Evolutionary conservation across 768 basidiomycete genomes (phyloP).

Genomic region (Mycena sanguinolenta): DNA sequence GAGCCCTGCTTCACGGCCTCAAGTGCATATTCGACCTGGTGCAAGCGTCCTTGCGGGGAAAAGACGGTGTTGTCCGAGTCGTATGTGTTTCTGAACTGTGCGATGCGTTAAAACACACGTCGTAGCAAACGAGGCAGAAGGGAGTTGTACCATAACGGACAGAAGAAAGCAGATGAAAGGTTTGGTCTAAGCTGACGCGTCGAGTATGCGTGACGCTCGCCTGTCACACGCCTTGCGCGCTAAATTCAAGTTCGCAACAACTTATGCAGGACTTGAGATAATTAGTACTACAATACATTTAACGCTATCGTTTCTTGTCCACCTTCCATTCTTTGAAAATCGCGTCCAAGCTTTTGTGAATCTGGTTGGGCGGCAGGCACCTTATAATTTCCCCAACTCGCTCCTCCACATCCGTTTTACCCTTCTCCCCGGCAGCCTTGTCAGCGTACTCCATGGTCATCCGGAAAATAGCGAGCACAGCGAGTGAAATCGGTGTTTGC

Average conservation of each 20-base stretch:
- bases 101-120: slow-evolving; percentile 34
- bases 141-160: slow-evolving; percentile 50
- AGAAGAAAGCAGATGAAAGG: slow-evolving; percentile 4
- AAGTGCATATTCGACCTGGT: slow-evolving; percentile 98
- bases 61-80: slow-evolving; percentile 99
- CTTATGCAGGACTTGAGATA: background rate
- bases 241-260: slow-evolving; percentile 18
- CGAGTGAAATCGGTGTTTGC: slow-evolving; percentile 95
- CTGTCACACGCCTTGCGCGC: slow-evolving; percentile 18
- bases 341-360: slow-evolving; percentile 93
- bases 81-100: slow-evolving; percentile 94
- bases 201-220: slow-evolving; percentile 8
- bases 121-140: background rate
- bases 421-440: slow-evolving; percentile 75
- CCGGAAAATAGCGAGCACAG: slow-evolving; percentile 91
- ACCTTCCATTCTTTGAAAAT: slow-evolving; percentile 95
- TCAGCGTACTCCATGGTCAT: slow-evolving; percentile 87
- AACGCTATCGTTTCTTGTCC: slow-evolving; percentile 75
- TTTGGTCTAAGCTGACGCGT: slow-evolving; percentile 29
- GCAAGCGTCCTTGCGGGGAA: slow-evolving; percentile 95
- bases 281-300: background rate
- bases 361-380: slow-evolving; percentile 86
- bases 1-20: slow-evolving; percentile 99
- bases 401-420: slow-evolving; percentile 79
- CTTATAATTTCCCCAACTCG: slow-evolving; percentile 91